Evolutionary conservation across 495 filamentous ascomycete genomes (phyloP).

Genomic region (Neurospora sp.): DNA sequence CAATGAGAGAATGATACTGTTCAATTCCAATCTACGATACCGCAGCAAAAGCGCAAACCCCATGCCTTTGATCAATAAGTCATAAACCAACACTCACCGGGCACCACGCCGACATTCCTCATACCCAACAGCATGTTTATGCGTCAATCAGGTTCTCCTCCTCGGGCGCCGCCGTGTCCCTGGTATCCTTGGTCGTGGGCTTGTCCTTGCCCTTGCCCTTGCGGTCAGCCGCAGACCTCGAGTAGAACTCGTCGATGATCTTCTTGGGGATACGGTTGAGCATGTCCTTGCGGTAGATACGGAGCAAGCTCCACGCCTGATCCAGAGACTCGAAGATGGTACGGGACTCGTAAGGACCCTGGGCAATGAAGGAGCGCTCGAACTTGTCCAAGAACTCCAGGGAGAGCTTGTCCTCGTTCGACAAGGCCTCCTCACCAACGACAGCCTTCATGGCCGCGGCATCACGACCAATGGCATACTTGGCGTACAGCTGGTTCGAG

Average conservation of each 20-base stretch:
- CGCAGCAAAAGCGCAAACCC: conserved; percentile 5
- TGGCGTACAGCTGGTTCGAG: conserved; percentile 98
- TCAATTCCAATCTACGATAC: conserved; percentile 17
- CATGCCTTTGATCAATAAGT: conserved; percentile 5
- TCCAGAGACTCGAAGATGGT: conserved; percentile 88
- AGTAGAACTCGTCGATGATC: conserved; percentile 86
- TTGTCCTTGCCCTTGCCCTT: conserved; percentile 51
- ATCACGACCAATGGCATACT: conserved; percentile 98
- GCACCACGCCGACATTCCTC: conserved; percentile 4
- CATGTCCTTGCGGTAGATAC: conserved; percentile 94
- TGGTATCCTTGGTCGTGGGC: conserved; percentile 47
- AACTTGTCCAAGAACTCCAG: conserved; percentile 99
- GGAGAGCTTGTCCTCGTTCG: conserved; percentile 90
- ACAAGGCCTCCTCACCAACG: conserved; percentile 94
- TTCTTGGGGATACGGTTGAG: conserved; percentile 96
- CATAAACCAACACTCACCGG: neutral
- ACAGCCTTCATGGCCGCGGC: conserved; percentile 99
- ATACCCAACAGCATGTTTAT: conserved; percentile 19
- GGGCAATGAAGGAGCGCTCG: conserved; percentile 83
- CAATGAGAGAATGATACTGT: conserved; percentile 4
- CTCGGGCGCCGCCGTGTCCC: conserved; percentile 39
- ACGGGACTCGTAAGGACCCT: conserved; percentile 84
- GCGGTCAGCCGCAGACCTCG: conserved; percentile 44
- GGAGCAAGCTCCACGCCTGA: conserved; percentile 87
- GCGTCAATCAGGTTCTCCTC: conserved; percentile 63